phyloP scores from a whole-genome alignment of 108 stramenopile genomes.

The Skeletonema costatum region DNA sequence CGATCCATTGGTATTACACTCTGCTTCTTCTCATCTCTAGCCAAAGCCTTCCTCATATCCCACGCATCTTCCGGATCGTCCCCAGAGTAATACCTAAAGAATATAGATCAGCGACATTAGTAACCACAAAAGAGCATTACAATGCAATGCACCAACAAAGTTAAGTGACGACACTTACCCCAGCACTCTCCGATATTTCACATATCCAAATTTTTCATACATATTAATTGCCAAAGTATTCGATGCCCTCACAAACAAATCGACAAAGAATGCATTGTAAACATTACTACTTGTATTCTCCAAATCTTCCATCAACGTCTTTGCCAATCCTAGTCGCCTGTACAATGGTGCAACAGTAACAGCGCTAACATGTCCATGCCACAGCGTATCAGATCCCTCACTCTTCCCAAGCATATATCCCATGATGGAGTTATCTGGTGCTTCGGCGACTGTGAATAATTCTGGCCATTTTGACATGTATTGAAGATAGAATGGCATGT shows the following conservation, averaged over 20 bases:
- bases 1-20: constrained; percentile 87
- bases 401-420: constrained; percentile 90
- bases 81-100: constrained; percentile 56
- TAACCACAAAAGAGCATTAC: not conserved
- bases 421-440: constrained; percentile 80
- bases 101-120: not conserved
- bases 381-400: constrained; percentile 91
- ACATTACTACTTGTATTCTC: constrained; percentile 76
- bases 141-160: not conserved
- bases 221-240: constrained; percentile 90
- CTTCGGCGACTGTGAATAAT: constrained; percentile 87
- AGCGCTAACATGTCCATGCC: constrained; percentile 99
- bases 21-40: constrained; percentile 82
- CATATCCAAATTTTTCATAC: constrained; percentile 96
- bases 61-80: constrained; percentile 90
- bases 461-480: constrained; percentile 97
- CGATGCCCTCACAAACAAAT: constrained; percentile 95
- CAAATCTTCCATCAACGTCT: constrained; percentile 93
- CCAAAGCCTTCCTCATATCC: constrained; percentile 96
- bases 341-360: constrained; percentile 95
- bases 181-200: constrained; percentile 89
- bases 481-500: constrained; percentile 89
- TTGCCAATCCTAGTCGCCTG: constrained; percentile 89
- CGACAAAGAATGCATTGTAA: constrained; percentile 96
- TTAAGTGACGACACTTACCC: constrained; percentile 53